Evolutionary conservation across 2,329 filamentous ascomycete genomes (phyloP), one percentile per base, ranked within the genome.

Genomic region (Cryphonectria naterciae): DNA sequence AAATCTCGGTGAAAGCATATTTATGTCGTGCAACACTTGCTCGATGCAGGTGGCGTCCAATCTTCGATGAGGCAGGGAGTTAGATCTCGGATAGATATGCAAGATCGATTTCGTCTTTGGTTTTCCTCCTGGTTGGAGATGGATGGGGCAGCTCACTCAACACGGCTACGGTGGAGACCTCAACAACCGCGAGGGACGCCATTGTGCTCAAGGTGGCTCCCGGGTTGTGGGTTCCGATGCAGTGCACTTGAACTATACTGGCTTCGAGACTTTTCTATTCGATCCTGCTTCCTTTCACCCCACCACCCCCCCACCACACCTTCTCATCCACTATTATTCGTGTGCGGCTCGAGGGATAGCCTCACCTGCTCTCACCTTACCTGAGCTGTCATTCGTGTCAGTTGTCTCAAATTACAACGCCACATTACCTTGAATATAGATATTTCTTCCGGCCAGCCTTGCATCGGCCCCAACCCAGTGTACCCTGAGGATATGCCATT

Each of bases 21-120:
- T n/a, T 19, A 62, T 64, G 37, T n/a, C 41, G 61, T 64, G 37
- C 37, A 43, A 64, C 39, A 1, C 61, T 39, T 11, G 6, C 37
- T 46, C 25, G 39, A 13, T 13, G 22, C 7, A n/a, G 39, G n/a
- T 64, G 35, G 54, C 54, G 54, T 25, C 61, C 61, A 17, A 49
- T 28, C 62, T 32, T 22, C 37, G 5, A 37, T 66, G 64, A 22
- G n/a, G 25, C 64, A 37, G 28, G 32, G 43, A 28, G 17, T 3
- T 41, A 5, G 28, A 66, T 56, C 64, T 56, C 25, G 64, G 46
- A 13, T 56, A 11, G 10, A 66, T 41, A 54, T 66, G 64, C 64
- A 49, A 66, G 64, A 66, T 66, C 64, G 46, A 66, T 66, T 13
- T 32, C 64, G n/a, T 66, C 41, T 56, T 35, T 58, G 54, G 13